Percentiles rank a stretch among this genome's conserved stretches.
Evolutionary conservation across 169 alveolate genomes (phyloP).

Genomic region (Theileria annulata): DNA sequence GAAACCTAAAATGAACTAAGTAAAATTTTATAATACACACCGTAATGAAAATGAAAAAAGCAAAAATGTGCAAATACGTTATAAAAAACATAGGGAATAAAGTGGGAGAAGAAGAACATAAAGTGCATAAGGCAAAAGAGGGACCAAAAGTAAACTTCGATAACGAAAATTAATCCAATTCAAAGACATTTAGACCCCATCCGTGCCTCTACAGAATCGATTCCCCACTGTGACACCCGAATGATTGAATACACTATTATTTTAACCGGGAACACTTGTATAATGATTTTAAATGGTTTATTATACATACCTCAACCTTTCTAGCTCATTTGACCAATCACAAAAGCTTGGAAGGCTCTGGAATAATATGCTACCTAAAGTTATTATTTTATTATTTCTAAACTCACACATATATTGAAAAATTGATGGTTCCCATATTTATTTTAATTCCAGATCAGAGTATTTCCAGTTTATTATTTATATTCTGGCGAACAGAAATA

Average conservation of each 20-base stretch:
- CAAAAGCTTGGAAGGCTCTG: slow-evolving; percentile 20
- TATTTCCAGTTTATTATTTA: not conserved
- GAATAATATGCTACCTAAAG: not conserved
- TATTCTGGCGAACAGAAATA: not conserved
- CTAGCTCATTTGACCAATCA: not conserved
- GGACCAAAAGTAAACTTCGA: not conserved
- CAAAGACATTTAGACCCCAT: slow-evolving; percentile 21
- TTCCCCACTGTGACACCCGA: slow-evolving; percentile 12
- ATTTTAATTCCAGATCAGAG: not conserved
- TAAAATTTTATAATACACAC: not conserved
- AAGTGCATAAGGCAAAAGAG: not conserved
- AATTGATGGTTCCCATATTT: not conserved
- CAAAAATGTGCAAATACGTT: not conserved
- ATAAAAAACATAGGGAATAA: not conserved
- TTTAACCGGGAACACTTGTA: not conserved
- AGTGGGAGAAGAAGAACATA: not conserved
- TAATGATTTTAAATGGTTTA: not conserved
- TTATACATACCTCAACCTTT: not conserved
- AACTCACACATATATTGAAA: not conserved
- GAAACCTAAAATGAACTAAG: not conserved
- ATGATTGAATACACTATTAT: not conserved
- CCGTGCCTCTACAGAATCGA: not conserved
- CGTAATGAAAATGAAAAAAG: not conserved
- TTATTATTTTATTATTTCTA: too few species aligned
- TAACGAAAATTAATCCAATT: not conserved